A percentile compares a stretch with the other conserved stretches of the same genome.
phyloP scores from a whole-genome alignment of 1,139 yeast genomes.

The Kurtzmaniella quercitrusa region DNA sequence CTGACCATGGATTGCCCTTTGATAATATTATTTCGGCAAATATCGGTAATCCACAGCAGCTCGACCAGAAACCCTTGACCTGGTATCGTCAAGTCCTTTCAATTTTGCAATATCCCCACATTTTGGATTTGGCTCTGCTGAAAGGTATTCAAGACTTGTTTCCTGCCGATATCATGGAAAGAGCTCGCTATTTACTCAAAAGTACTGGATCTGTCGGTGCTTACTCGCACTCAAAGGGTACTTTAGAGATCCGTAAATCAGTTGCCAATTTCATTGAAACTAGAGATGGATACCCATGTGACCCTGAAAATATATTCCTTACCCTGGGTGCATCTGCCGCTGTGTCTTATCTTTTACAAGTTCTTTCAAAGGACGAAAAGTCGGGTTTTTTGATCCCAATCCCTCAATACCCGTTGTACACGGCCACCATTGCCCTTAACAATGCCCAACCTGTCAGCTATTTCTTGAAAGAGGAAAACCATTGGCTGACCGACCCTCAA shows the following conservation, averaged over 20 bases:
- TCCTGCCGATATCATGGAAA: slow-evolving; percentile 66
- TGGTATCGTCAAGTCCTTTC: slow-evolving; percentile 91
- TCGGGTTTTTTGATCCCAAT: slow-evolving; percentile 92
- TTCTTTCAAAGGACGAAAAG: slow-evolving; percentile 60
- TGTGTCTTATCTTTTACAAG: slow-evolving; percentile 68
- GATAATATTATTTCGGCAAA: slow-evolving; percentile 78
- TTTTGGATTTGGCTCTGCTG: slow-evolving; percentile 36
- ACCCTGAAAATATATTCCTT: slow-evolving; percentile 70
- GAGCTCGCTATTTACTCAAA: slow-evolving; percentile 60
- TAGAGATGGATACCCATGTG: slow-evolving; percentile 53
- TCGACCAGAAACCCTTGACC: slow-evolving; percentile 91
- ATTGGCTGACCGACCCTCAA: slow-evolving; percentile 79
- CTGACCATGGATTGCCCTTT: slow-evolving; percentile 70
- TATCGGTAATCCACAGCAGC: slow-evolving; percentile 96
- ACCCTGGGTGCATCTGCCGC: slow-evolving; percentile 96
- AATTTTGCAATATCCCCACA: slow-evolving; percentile 76
- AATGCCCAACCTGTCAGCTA: slow-evolving; percentile 85
- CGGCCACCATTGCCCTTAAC: slow-evolving; percentile 84
- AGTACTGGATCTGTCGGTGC: slow-evolving; percentile 88
- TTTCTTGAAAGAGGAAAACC: slow-evolving; percentile 69
- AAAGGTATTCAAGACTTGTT: slow-evolving; percentile 30
- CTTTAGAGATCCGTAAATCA: slow-evolving; percentile 61
- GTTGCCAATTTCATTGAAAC: slow-evolving; percentile 75
- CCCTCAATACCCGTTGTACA: slow-evolving; percentile 95
- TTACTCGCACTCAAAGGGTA: slow-evolving; percentile 91